Evolutionary conservation across 768 basidiomycete species (phyloP).

Genomic region (Ramaria rubella): DNA sequence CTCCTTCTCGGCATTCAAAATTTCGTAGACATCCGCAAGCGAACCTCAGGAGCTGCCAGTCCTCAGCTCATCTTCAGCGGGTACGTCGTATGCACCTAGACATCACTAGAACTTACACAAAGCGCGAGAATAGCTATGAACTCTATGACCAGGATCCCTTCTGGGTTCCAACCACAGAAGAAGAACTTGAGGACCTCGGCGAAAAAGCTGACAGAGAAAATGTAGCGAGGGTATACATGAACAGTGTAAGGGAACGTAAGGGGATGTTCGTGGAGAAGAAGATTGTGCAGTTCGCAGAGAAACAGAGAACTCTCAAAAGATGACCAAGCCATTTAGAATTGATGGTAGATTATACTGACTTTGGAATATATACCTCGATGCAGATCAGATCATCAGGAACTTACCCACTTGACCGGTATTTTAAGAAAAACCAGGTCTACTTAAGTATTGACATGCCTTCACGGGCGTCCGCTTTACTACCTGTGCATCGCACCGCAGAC

Average conservation of each 20-base stretch:
- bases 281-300: conserved; percentile 93
- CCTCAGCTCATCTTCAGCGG: conserved; percentile 97
- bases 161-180: conserved; percentile 96
- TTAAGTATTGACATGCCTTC: no score
- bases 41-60: conserved; percentile 94
- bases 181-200: conserved; percentile 93
- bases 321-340: no score
- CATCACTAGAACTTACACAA: background rate
- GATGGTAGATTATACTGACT: no score
- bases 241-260: conserved; percentile 82
- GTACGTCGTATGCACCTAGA: conserved; percentile 33
- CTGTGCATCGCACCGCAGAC: no score
- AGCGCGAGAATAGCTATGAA: conserved; percentile 58
- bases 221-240: conserved; percentile 91
- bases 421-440: no score
- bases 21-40: conserved; percentile 80
- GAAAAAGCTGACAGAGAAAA: conserved; percentile 93
- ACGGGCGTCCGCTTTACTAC: no score
- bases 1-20: background rate
- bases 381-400: no score
- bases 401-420: no score
- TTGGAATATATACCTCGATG: no score
- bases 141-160: conserved; percentile 91
- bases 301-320: conserved; percentile 79
- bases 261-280: conserved; percentile 95